Evolutionary conservation across 2,329 filamentous ascomycete species (phyloP).

Genomic region (Nakataea oryzae): DNA sequence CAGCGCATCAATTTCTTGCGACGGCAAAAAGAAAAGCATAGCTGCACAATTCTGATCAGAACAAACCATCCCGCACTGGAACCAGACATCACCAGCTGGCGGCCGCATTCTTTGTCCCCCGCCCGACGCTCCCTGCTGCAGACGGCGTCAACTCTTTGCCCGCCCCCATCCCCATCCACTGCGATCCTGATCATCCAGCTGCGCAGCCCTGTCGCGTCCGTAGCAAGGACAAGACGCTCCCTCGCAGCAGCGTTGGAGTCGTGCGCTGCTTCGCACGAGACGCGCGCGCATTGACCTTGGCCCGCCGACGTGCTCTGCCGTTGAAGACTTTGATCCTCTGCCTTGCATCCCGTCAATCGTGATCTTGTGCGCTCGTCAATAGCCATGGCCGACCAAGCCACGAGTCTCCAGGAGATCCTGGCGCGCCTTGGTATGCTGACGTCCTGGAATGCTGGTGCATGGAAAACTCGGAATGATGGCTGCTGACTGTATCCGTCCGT

Average conservation of each 20-base stretch:
- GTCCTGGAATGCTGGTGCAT: not conserved
- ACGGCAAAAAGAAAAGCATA: not conserved
- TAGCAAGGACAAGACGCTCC: not conserved
- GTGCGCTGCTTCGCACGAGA: not conserved
- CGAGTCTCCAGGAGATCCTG: constrained; percentile 3
- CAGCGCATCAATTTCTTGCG: not conserved
- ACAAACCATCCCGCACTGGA: not conserved
- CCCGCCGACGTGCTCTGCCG: not conserved
- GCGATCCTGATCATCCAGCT: too few relatives aligned
- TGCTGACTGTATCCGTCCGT: not conserved
- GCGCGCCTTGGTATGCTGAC: constrained; percentile 3
- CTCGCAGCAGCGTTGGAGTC: not conserved
- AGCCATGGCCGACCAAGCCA: constrained; percentile 1
- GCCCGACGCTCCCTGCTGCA: not conserved
- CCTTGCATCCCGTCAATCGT: not conserved
- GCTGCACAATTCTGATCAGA: not conserved
- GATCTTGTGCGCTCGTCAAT: not conserved
- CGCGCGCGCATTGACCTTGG: not conserved
- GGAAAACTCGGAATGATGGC: not conserved
- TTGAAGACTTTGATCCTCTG: not conserved
- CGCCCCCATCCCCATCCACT: not conserved
- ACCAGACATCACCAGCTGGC: not conserved
- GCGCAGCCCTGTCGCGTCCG: not conserved
- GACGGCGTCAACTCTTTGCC: not conserved
- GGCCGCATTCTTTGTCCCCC: not conserved